Conservation (phyloP, 352 stramenopile species). For the Pythium phragmitis region DNA sequence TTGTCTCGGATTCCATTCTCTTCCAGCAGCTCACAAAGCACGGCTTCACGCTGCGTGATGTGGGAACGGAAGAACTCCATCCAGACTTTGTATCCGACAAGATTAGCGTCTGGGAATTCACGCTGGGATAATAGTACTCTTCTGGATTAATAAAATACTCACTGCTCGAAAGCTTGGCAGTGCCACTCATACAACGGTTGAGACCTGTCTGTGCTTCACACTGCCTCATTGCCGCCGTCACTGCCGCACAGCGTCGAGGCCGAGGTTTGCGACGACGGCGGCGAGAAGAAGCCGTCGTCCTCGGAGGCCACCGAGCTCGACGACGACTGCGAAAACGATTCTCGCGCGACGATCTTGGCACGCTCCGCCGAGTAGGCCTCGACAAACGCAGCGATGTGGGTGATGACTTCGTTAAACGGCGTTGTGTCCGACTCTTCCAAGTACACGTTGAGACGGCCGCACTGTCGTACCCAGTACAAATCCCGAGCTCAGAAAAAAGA, state of each 20-base stretch:
- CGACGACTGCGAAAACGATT: not conserved
- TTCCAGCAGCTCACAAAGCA: constrained; percentile 47
- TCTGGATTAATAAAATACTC: not conserved
- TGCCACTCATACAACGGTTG: not conserved
- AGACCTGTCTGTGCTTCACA: not conserved
- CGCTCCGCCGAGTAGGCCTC: constrained; percentile 2
- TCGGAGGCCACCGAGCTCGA: not conserved
- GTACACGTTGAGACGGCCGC: not conserved
- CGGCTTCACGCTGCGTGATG: constrained; percentile 28
- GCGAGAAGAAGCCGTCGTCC: not conserved
- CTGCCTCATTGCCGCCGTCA: not conserved
- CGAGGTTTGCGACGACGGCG: not conserved
- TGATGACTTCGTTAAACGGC: constrained; percentile 5
- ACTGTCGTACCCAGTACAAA: not conserved
- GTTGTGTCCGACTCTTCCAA: constrained; percentile 2
- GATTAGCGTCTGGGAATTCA: constrained; percentile 52
- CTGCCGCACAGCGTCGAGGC: not conserved
- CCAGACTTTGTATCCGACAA: constrained; percentile 41
- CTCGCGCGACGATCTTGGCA: not conserved
- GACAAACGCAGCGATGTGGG: constrained; percentile 11
- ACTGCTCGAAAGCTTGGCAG: too few species aligned
- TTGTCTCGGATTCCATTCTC: constrained; percentile 54
- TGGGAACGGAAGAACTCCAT: constrained; percentile 35
- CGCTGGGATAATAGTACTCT: not conserved
- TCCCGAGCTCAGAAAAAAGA: too few species aligned